Evolutionary conservation across 2,329 filamentous ascomycete genomes (phyloP).

Genomic region (Microdochium paspali): DNA sequence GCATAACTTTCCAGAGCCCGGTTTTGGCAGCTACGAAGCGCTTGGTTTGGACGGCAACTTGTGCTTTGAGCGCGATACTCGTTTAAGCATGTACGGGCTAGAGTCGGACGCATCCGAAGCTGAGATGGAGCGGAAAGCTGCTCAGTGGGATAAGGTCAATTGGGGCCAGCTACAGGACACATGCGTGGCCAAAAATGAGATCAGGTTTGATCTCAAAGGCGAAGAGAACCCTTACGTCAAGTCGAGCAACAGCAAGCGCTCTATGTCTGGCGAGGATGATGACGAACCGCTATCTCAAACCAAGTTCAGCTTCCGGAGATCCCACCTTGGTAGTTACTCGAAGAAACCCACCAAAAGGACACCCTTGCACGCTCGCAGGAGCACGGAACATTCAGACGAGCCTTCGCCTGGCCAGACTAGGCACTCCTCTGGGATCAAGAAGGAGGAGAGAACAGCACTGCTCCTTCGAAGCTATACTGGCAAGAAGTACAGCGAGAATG

Average conservation of each 20-base stretch:
- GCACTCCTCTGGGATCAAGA: background rate
- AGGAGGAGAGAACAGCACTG: conserved; percentile 56
- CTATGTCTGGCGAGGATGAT: background rate
- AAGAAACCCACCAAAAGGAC: background rate
- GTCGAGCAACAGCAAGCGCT: conserved; percentile 21
- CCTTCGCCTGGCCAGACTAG: background rate
- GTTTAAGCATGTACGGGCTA: conserved; percentile 58
- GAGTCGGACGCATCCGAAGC: conserved; percentile 29
- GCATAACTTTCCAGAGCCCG: conserved; percentile 45
- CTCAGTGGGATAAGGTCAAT: conserved; percentile 54
- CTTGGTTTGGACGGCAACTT: conserved; percentile 52
- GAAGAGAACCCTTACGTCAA: conserved; percentile 32
- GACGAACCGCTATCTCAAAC: conserved; percentile 1
- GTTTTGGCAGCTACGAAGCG: conserved; percentile 53
- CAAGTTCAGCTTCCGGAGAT: background rate
- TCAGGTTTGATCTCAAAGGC: conserved; percentile 44
- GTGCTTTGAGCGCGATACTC: conserved; percentile 60
- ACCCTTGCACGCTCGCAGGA: background rate
- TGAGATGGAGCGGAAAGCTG: conserved; percentile 3
- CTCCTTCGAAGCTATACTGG: conserved; percentile 68
- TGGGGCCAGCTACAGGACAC: conserved; percentile 64
- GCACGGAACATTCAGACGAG: background rate
- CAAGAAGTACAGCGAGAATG: conserved; percentile 68
- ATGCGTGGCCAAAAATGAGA: conserved; percentile 57
- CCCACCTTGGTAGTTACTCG: background rate